phyloP scores from a whole-genome alignment of 306 rosid species.

The Vigna nakashimae region DNA sequence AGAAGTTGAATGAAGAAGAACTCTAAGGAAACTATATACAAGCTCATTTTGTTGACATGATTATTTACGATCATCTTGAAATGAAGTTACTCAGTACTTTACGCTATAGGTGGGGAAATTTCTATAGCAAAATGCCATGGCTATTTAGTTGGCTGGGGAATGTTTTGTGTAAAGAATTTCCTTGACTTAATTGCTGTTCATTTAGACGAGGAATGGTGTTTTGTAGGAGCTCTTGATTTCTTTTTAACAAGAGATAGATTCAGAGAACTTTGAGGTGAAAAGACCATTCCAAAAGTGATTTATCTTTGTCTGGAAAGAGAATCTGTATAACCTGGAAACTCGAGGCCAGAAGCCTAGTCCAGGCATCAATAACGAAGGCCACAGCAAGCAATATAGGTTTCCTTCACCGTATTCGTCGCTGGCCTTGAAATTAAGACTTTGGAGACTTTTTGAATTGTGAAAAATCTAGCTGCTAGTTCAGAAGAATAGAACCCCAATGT shows the following conservation, averaged over 20 bases:
- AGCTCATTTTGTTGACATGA: background rate
- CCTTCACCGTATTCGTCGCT: background rate
- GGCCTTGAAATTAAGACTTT: background rate
- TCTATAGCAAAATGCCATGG: background rate
- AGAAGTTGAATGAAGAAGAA: conserved; percentile 6
- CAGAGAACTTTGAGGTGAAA: conserved; percentile 5
- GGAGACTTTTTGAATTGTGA: background rate
- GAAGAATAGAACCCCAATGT: background rate
- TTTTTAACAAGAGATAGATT: conserved; percentile 10
- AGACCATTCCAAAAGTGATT: background rate
- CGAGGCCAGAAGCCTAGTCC: background rate
- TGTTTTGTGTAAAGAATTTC: background rate
- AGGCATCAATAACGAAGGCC: background rate
- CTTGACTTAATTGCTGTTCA: background rate
- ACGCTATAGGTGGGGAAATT: background rate
- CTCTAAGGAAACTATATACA: background rate
- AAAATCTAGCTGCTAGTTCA: too few species aligned
- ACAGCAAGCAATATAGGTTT: background rate
- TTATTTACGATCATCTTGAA: background rate
- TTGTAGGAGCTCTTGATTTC: background rate
- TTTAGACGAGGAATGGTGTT: background rate
- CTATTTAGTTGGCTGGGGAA: background rate
- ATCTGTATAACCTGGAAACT: background rate
- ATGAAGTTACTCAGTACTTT: background rate
- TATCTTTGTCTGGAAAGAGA: conserved; percentile 25